Evolutionary conservation across 805 yeast genomes (phyloP).

Genomic region (Saccharomycopsis microspora): DNA sequence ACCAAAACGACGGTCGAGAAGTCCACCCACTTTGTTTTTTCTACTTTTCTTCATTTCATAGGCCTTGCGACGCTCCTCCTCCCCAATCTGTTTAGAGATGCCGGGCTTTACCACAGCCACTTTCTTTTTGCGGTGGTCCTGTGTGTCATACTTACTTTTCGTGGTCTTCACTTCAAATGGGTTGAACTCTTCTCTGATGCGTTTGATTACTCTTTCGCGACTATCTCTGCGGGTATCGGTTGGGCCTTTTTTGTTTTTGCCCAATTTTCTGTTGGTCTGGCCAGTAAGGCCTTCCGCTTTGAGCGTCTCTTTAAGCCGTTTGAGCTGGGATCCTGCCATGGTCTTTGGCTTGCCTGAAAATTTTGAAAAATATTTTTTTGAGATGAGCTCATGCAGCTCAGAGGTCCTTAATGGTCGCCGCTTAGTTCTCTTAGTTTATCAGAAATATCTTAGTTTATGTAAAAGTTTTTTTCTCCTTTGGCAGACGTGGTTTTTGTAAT

Average conservation of each 20-base stretch:
- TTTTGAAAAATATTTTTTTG: too few relatives aligned
- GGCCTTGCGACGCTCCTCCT: constrained; percentile 47
- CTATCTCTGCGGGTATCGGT: constrained; percentile 64
- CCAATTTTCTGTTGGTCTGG: constrained; percentile 59
- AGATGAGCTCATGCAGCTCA: too few relatives aligned
- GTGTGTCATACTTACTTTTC: constrained; percentile 46
- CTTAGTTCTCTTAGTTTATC: too few relatives aligned
- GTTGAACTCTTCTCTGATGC: constrained; percentile 75
- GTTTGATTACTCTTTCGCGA: constrained; percentile 39
- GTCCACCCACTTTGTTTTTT: constrained; percentile 65
- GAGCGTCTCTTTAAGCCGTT: constrained; percentile 66
- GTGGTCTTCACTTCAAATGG: constrained; percentile 77
- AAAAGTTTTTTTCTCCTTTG: too few relatives aligned
- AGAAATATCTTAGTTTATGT: too few relatives aligned
- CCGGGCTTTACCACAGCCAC: constrained; percentile 53
- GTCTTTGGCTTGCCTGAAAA: neutral
- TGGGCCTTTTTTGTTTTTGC: constrained; percentile 32
- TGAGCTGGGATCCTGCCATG: constrained; percentile 86
- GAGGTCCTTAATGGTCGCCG: too few relatives aligned
- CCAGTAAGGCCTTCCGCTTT: constrained; percentile 80
- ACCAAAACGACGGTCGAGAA: constrained; percentile 86
- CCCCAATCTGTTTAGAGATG: constrained; percentile 55
- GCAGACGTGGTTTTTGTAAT: too few relatives aligned
- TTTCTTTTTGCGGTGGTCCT: constrained; percentile 28
- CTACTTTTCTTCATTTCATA: constrained; percentile 53